Conservation (phyloP, 1,139 yeast genomes). For the Kurtzmaniella natalensis region DNA sequence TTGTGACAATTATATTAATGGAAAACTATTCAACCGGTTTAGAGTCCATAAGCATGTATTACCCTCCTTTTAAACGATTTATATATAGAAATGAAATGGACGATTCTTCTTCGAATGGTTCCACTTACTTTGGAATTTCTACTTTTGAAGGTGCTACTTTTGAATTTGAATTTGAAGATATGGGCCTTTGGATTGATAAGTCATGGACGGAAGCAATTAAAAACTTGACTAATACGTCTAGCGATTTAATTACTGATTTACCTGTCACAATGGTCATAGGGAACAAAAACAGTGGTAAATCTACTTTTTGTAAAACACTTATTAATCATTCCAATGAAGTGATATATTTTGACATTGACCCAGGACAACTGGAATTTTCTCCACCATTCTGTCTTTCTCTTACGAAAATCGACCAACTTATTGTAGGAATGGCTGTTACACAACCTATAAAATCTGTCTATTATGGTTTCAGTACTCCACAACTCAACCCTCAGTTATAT, state of each 20-base stretch:
- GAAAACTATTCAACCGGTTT: slow-evolving; percentile 37
- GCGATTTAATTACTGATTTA: slow-evolving; percentile 10
- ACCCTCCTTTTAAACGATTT: slow-evolving; percentile 47
- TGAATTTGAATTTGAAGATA: slow-evolving; percentile 29
- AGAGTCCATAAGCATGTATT: slow-evolving; percentile 42
- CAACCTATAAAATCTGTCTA: slow-evolving; percentile 35
- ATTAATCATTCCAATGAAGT: slow-evolving; percentile 25
- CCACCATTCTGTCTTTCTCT: slow-evolving; percentile 66
- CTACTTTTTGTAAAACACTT: slow-evolving; percentile 60
- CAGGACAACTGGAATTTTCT: slow-evolving; percentile 85
- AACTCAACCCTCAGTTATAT: slow-evolving; percentile 61
- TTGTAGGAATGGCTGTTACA: slow-evolving; percentile 26
- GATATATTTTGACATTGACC: slow-evolving; percentile 70
- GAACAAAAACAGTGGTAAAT: slow-evolving; percentile 77
- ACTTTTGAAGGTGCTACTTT: too few relatives aligned
- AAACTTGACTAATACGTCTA: not conserved
- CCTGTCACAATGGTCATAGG: slow-evolving; percentile 32
- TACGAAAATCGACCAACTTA: slow-evolving; percentile 17
- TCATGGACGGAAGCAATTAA: slow-evolving; percentile 18
- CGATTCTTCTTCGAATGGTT: slow-evolving; percentile 11
- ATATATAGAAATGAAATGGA: slow-evolving; percentile 17
- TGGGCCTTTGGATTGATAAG: slow-evolving; percentile 20
- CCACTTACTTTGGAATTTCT: too few relatives aligned
- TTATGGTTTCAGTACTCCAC: slow-evolving; percentile 73
- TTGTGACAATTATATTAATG: slow-evolving; percentile 42